Conservation (phyloP, 75 land plant genomes). For the Pinus taeda region DNA sequence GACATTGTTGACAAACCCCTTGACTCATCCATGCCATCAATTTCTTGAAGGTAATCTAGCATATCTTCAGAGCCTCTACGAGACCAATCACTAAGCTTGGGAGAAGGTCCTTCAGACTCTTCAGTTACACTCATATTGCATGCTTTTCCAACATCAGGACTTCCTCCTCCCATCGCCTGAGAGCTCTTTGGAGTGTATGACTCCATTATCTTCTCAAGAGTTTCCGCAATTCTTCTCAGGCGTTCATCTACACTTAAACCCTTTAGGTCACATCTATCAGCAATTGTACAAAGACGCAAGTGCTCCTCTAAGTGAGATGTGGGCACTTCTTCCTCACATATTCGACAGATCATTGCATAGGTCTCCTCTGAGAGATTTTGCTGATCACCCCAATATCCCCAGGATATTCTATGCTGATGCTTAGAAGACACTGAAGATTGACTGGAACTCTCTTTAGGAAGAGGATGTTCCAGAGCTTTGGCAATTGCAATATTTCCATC, state of each 20-base stretch:
- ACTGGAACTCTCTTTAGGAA: conserved; percentile 27
- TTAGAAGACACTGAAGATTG: conserved; percentile 33
- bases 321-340: conserved; percentile 98
- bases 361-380: conserved; percentile 57
- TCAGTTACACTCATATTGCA: conserved; percentile 67
- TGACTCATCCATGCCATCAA: conserved; percentile 74
- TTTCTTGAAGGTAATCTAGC: conserved; percentile 82
- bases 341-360: conserved; percentile 81
- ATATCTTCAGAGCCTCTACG: conserved; percentile 85
- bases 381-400: conserved; percentile 92
- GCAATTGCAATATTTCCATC: conserved; percentile 16
- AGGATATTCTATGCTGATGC: conserved; percentile 64
- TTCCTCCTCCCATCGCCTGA: conserved; percentile 43
- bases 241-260: conserved; percentile 89
- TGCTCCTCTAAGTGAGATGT: conserved; percentile 86
- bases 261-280: conserved; percentile 95
- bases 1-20: conserved; percentile 64
- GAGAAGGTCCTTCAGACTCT: conserved; percentile 55
- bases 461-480: conserved; percentile 31
- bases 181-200: conserved; percentile 53
- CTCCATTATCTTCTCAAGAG: conserved; percentile 82
- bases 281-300: conserved; percentile 84
- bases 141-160: conserved; percentile 79
- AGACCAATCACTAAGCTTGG: conserved; percentile 68
- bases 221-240: conserved; percentile 77